Evolutionary conservation across 2,329 filamentous ascomycete genomes (phyloP).

Genomic region (Dactylonectria estremocensis): DNA sequence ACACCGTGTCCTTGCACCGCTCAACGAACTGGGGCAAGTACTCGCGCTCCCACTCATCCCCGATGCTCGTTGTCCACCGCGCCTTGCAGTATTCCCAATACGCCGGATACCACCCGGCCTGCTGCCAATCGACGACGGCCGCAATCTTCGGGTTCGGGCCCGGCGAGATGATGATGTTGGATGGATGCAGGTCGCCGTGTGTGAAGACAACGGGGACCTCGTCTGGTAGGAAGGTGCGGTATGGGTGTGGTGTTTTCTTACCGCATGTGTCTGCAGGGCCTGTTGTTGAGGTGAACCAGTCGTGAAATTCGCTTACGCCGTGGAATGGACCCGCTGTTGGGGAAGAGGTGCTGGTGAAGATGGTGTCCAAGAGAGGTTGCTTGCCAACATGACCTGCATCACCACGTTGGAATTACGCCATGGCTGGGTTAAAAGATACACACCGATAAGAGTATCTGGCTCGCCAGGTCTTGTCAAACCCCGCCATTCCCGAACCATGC

Average conservation of each 20-base stretch:
- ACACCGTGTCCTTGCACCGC: constrained; percentile 45
- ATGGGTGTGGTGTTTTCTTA: neutral
- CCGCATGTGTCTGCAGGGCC: neutral
- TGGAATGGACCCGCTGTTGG: neutral
- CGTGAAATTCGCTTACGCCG: constrained; percentile 50
- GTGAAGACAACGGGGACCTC: constrained; percentile 46
- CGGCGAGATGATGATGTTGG: constrained; percentile 45
- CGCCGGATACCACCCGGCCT: constrained; percentile 52
- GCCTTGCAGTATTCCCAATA: constrained; percentile 54
- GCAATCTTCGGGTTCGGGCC: constrained; percentile 37
- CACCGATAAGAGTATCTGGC: constrained; percentile 38
- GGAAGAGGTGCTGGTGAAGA: constrained; percentile 33
- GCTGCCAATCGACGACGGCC: constrained; percentile 50
- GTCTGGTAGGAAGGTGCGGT: neutral
- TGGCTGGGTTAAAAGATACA: neutral
- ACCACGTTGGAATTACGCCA: neutral
- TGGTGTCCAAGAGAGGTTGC: constrained; percentile 51
- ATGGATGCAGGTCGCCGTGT: constrained; percentile 45
- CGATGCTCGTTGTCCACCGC: constrained; percentile 38
- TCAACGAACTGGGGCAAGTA: constrained; percentile 53
- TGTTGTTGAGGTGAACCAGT: constrained; percentile 19
- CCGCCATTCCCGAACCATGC: constrained; percentile 40
- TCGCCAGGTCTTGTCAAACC: constrained; percentile 32
- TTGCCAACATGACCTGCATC: constrained; percentile 48
- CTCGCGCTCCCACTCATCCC: constrained; percentile 51